These are phyloP conservation scores for Areca catechu DNA, from an alignment of 176 grass and related monocot genomes.

Conservation along the genomic window DNA sequence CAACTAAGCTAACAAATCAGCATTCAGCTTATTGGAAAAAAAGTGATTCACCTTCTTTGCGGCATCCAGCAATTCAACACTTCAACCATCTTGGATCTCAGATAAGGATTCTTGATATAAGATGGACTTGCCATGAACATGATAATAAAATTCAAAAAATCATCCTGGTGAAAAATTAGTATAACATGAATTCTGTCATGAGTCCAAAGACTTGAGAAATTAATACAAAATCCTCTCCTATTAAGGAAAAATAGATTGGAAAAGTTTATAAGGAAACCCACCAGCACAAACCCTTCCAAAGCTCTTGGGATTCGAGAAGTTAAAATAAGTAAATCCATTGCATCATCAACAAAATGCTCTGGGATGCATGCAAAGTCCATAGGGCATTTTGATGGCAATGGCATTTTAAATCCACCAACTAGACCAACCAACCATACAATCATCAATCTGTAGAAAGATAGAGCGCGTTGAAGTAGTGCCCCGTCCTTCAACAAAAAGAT, in stretches of 20 bases:
- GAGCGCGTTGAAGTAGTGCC: conserved; percentile 62
- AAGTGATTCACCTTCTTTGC: conserved; percentile 59
- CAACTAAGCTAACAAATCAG: conserved; percentile 7
- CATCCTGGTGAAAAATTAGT: conserved; percentile 38
- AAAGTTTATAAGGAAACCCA: conserved; percentile 27
- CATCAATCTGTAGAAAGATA: conserved; percentile 95
- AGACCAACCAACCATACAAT: conserved; percentile 80
- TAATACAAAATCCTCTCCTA: too few species aligned
- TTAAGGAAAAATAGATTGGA: not conserved
- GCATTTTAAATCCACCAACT: conserved; percentile 95
- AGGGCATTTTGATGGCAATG: conserved; percentile 75
- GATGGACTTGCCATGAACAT: conserved; percentile 93
- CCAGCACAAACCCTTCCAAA: conserved; percentile 64
- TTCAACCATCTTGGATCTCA: conserved; percentile 99
- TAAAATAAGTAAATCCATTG: conserved; percentile 95
- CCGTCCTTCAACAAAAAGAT: conserved; percentile 55
- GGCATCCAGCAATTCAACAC: conserved; percentile 94
- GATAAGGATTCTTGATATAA: conserved; percentile 96
- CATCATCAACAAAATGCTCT: conserved; percentile 96
- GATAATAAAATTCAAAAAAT: conserved; percentile 95
- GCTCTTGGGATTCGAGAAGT: conserved; percentile 89
- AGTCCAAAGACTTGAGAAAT: too few species aligned
- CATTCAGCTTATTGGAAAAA: not conserved
- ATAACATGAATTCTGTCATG: not conserved
- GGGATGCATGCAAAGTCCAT: conserved; percentile 92